Base-by-base conservation (phyloP, 305 asterid genomes). In the Salvia sclarea region DNA sequence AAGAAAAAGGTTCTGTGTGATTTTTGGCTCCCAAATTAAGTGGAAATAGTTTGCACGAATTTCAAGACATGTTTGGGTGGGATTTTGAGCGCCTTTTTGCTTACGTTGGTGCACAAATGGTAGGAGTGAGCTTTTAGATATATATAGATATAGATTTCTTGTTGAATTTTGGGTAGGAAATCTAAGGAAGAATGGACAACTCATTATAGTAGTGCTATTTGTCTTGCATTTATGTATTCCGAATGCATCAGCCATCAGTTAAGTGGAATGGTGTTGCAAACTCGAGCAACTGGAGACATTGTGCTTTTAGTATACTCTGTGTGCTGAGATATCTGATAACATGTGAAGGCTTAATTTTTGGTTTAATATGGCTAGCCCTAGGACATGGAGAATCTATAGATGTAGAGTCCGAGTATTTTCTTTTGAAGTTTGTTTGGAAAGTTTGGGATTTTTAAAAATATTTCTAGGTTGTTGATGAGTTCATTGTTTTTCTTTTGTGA, bases 401-500 rank as follows among this genome's bases (percentile, higher is more conserved):
- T 61, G 58, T 53, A 52, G 44, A 50, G 58, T 65, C 4, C 65
- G 8, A 55, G 8, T 28, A 20, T 41, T 44, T 67, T 48, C 44
- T 54, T 71, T 61, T 9, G 66, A 57, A 58, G 30, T 59, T 72
- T 17, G 71, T 64, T 17, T 37, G 35, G 35, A 37, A 24, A 33
- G 37, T 25, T 38, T 41, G 38, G 72, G 18, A 33, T 71, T 31
- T 54, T 20, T 52, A 25, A n/a, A 6, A 8, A 61, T 20, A n/a
- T n/a, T n/a, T 64, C 17, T 6, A 41, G 54, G 41, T 28, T 17
- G 33, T 28, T 28, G 33, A 52, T 54, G 68, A 18, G 31, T 56
- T 72, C 12, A 62, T 14, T 33, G n/a, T 28, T 49, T 67, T 54
- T 66, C 54, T 60, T 73, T 61, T 2, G 64, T 50, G 61, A 17